Conservation (phyloP, 352 stramenopile species). For the Globisporangium viniferum region DNA sequence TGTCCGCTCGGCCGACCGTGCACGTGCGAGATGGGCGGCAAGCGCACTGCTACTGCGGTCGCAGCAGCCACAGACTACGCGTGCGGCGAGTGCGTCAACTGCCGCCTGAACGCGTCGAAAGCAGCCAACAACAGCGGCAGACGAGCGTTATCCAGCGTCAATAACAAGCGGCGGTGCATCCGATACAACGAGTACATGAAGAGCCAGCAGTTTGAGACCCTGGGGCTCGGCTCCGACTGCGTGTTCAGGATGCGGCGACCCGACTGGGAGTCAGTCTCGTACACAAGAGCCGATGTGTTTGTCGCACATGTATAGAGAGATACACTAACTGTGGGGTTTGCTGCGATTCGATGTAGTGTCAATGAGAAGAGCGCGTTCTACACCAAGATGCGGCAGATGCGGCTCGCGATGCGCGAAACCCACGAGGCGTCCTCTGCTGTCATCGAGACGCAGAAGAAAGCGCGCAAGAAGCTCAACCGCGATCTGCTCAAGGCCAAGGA, state of each 20-base stretch:
- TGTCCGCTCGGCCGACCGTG: slow-evolving; percentile 59
- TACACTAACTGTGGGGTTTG: neutral
- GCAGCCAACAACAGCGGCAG: slow-evolving; percentile 3
- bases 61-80: slow-evolving; percentile 3
- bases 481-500: slow-evolving; percentile 49
- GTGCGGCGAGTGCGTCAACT: slow-evolving; percentile 61
- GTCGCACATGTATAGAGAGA: neutral
- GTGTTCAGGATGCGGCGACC: slow-evolving; percentile 57
- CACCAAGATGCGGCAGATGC: slow-evolving; percentile 58
- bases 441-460: slow-evolving; percentile 36
- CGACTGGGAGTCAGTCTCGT: slow-evolving; percentile 47
- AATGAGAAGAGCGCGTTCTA: slow-evolving; percentile 42
- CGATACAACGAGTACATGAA: slow-evolving; percentile 42
- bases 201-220: slow-evolving; percentile 34
- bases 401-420: slow-evolving; percentile 40
- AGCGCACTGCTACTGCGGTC: neutral
- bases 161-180: slow-evolving; percentile 34
- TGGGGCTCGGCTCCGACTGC: slow-evolving; percentile 37
- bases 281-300: neutral
- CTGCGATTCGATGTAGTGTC: slow-evolving; percentile 20
- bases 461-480: slow-evolving; percentile 46
- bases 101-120: slow-evolving; percentile 44
- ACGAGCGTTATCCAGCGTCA: slow-evolving; percentile 9
- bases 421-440: slow-evolving; percentile 21
- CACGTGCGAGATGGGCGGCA: slow-evolving; percentile 48